Evolutionary conservation across 495 filamentous ascomycete species (phyloP).

Genomic region (Chaetomium fimeti): DNA sequence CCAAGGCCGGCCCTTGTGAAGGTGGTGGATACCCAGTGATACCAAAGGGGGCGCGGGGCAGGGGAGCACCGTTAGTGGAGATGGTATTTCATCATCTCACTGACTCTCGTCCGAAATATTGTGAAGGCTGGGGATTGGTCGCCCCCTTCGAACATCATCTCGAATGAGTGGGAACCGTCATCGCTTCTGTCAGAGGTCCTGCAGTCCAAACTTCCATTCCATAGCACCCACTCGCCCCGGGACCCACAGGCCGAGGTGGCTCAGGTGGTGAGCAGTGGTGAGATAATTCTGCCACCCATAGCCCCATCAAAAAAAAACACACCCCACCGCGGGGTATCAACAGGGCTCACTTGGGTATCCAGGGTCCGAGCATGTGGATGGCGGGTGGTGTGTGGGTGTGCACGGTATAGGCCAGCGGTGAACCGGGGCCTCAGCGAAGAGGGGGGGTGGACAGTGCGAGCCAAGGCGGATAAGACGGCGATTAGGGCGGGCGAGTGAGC

Average conservation of each 20-base stretch:
- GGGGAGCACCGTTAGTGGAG: slow-evolving; percentile 1
- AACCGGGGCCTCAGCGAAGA: neutral
- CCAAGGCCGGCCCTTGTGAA: slow-evolving; percentile 20
- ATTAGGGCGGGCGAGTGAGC: neutral
- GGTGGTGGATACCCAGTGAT: slow-evolving; percentile 21
- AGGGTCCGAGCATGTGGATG: neutral
- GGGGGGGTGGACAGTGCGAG: slow-evolving; percentile 1
- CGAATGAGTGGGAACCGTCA: neutral
- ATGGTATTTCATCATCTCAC: slow-evolving; percentile 8
- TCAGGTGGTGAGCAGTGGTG: too few species aligned
- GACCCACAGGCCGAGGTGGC: neutral
- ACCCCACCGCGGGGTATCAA: slow-evolving; percentile 9
- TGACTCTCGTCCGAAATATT: neutral
- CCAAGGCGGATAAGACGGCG: slow-evolving; percentile 10
- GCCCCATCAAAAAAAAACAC: neutral
- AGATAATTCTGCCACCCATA: neutral
- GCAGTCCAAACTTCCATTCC: slow-evolving; percentile 2
- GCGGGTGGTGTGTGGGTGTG: neutral
- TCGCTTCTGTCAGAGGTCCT: slow-evolving; percentile 2
- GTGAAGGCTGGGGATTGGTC: neutral
- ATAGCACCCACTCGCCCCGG: slow-evolving; percentile 13
- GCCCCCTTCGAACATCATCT: neutral
- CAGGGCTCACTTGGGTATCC: neutral
- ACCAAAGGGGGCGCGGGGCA: slow-evolving; percentile 16
- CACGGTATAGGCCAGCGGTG: neutral